Evolutionary conservation across 2,329 filamentous ascomycete species (phyloP), one percentile per base, ranked within the genome.

Genomic region (Scytalidium sp.): DNA sequence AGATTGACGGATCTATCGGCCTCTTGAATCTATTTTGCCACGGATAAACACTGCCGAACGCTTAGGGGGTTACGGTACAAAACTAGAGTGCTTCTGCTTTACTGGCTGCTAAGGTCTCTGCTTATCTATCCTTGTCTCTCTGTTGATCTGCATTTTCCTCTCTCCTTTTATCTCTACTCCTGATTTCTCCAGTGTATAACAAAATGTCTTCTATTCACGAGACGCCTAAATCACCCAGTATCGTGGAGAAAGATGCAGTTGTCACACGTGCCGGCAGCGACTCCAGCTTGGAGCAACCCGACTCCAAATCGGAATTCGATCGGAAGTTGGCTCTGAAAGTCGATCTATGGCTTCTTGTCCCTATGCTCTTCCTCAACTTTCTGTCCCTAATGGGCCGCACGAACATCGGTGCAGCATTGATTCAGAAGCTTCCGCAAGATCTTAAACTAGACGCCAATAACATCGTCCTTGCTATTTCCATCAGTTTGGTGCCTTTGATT

Each of bases 401-500:
- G 7, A 52, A 52, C 11, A 47, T 52, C 15, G 50, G 50, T 25
- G 44, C 47, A 11, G 50, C 47, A 19, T 46, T 52, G 47, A 45
- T 52, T 32, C 50, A 63, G 29, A 43, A 51, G 10, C 45, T 64
- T 15, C 59, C 60, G 19, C 46, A 56, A 11, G 59, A 64, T 17
- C 52, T 64, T 17, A 51, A 57, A 20, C 50, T 62, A 17, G 54
- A 54, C 36, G 47, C 54, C 20, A 55, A 54, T 48, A 50, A 60
- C 43, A 53, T 62, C 15, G 61, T 62, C n/a, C 29, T 60, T 15
- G 52, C 27, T 63, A 51, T 79, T 53, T 59, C 64, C 0, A 57
- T 64, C 21, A 73, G 76, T 13, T 64, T 78, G 1, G 56, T 75
- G 36, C 67, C 70, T 0, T 75, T 75, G 54, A 68, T 74, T 50